These are phyloP conservation scores for Beauveria sp. DNA, from an alignment of 2,329 filamentous ascomycete species.

Conservation along the genomic window DNA sequence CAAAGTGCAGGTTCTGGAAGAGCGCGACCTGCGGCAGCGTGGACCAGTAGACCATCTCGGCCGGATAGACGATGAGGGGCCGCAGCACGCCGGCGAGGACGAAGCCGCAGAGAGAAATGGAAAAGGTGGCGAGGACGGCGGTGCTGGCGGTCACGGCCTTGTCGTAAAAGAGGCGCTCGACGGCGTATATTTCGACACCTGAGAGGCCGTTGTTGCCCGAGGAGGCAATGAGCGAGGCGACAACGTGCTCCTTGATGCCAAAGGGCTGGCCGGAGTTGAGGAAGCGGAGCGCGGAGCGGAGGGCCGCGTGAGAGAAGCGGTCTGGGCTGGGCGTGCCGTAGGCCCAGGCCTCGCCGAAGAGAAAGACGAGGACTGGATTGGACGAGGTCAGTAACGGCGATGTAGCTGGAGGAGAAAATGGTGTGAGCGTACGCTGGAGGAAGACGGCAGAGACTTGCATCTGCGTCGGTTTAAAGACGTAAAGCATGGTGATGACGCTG, in stretches of 20 bases:
- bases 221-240: conserved; percentile 16
- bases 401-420: not conserved
- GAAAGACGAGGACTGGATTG: conserved; percentile 9
- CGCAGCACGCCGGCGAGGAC: conserved; percentile 22
- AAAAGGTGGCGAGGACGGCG: conserved; percentile 21
- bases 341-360: conserved; percentile 14
- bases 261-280: conserved; percentile 16
- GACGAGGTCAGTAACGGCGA: not conserved
- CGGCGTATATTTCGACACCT: conserved; percentile 17
- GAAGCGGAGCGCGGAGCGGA: conserved; percentile 11
- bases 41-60: conserved; percentile 27
- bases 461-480: conserved; percentile 15
- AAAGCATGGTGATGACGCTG: conserved; percentile 18
- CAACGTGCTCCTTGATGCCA: conserved; percentile 17
- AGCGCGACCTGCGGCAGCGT: conserved; percentile 25
- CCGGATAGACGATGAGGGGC: conserved; percentile 24
- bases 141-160: conserved; percentile 18
- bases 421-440: conserved; percentile 11
- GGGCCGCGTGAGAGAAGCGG: conserved; percentile 5
- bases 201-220: conserved; percentile 16
- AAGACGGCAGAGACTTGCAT: conserved; percentile 16
- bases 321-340: conserved; percentile 11
- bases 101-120: conserved; percentile 23
- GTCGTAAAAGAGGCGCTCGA: conserved; percentile 17
- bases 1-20: conserved; percentile 27